Conservation (phyloP, 1,284 basidiomycete species). For the Malassezia yamatoensis region DNA sequence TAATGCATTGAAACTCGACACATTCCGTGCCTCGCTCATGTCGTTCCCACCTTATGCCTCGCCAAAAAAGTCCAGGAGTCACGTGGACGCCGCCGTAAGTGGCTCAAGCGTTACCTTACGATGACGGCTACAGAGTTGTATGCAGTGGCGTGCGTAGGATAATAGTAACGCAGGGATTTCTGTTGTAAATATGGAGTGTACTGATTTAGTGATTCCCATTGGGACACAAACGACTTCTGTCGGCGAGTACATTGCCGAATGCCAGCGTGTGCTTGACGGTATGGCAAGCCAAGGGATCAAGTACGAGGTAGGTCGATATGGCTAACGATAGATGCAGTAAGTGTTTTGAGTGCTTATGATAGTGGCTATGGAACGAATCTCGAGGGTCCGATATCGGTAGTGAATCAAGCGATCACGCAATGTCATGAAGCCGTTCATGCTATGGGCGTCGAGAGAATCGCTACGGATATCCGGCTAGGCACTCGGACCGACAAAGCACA, state of each 20-base stretch:
- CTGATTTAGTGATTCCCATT: constrained; percentile 38
- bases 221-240: constrained; percentile 42
- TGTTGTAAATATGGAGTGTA: constrained; percentile 20
- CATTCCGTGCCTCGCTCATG: not conserved
- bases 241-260: constrained; percentile 43
- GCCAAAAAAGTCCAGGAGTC: not conserved
- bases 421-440: constrained; percentile 45
- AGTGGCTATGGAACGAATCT: constrained; percentile 47
- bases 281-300: constrained; percentile 34
- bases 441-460: constrained; percentile 42
- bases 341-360: not conserved
- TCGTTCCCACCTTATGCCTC: not conserved
- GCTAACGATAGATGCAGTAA: constrained; percentile 8
- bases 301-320: constrained; percentile 30
- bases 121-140: constrained; percentile 11
- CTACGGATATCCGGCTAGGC: constrained; percentile 46
- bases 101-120: not conserved
- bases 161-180: constrained; percentile 25
- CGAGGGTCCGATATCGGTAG: constrained; percentile 36
- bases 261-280: constrained; percentile 37
- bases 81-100: not conserved
- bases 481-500: constrained; percentile 38
- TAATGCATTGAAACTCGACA: constrained; percentile 51
- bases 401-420: constrained; percentile 35
- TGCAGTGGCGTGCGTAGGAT: constrained; percentile 16